A percentile compares a stretch with the other conserved stretches of the same genome.
Conservation (phyloP, 2,329 filamentous ascomycete species). For the Lithohypha guttulata region DNA sequence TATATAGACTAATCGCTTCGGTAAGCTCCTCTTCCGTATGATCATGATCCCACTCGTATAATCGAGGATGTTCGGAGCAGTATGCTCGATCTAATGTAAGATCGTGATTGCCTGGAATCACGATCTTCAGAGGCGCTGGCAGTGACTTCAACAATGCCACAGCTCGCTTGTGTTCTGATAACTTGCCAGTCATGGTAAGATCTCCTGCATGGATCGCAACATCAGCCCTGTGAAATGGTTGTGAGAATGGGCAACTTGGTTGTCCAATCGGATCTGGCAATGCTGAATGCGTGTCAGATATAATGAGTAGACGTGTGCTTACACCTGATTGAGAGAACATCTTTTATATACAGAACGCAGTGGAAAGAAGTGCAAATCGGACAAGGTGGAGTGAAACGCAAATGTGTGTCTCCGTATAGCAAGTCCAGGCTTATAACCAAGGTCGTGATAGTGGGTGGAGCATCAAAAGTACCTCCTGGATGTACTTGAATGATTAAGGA, state of each 20-base stretch:
- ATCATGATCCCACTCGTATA: slow-evolving; percentile 23
- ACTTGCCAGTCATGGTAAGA: slow-evolving; percentile 42
- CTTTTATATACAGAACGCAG: too few species aligned
- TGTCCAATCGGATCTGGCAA: slow-evolving; percentile 4
- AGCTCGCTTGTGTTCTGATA: slow-evolving; percentile 38
- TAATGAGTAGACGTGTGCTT: slow-evolving; percentile 18
- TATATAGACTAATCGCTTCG: slow-evolving; percentile 38
- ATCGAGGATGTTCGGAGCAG: slow-evolving; percentile 27
- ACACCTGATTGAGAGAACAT: neutral
- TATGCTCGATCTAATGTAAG: slow-evolving; percentile 44
- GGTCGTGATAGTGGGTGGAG: too few species aligned
- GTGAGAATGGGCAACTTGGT: slow-evolving; percentile 19
- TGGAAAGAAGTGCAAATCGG: too few species aligned
- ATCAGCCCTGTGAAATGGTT: slow-evolving; percentile 41
- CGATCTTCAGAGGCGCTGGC: slow-evolving; percentile 47
- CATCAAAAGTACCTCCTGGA: too few species aligned
- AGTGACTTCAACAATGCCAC: slow-evolving; percentile 39
- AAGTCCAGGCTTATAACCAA: too few species aligned
- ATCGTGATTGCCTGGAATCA: slow-evolving; percentile 56
- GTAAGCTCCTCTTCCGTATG: slow-evolving; percentile 22
- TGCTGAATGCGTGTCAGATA: slow-evolving; percentile 19
- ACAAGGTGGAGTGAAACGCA: too few species aligned
- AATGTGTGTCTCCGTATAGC: too few species aligned
- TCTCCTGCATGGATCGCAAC: slow-evolving; percentile 50
- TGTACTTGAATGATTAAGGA: too few species aligned